Base-by-base conservation (phyloP, 352 stramenopile genomes). In the Phytopythium chamaehyphon region DNA sequence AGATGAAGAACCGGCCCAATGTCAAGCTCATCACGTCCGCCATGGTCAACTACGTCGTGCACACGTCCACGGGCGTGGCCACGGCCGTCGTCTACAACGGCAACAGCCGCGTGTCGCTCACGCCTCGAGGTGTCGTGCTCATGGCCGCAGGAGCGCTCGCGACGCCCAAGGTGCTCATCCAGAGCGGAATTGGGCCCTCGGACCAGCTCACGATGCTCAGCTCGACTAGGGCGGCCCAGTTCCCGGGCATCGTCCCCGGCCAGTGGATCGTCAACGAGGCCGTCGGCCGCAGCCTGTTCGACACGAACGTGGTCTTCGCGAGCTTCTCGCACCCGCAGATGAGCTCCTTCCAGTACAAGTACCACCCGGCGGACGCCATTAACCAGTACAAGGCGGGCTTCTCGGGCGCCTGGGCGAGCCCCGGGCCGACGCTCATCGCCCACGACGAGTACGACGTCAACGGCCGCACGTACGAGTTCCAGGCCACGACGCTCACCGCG, bases 101-200 rank as follows among this genome's bases (percentile, higher is more conserved):
- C 38, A 61, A 61, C 37, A 55, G 43, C 11, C 57, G 66, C 22
- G 76, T 72, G 15, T n/a, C 59, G 15, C 59, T 88, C 8, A 71
- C 63, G 2, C 38, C 47, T 1, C 69, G 73, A 9, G 76, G 71
- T 15, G 75, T 83, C 26, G 71, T 96, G 35, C 73, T 96, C 44
- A 73, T 96, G 61, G 71, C 62, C 42, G 74, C 76, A 1, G 85
- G 85, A 12, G 73, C 82, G 0, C 46, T 90, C 18, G 59, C 71
- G 44, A 89, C 85, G 9, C 86, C 88, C 15, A 89, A 95, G 59
- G 65, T 96, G 18, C 69, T 96, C 3, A 81, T 93, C 43, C 69
- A 87, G 43, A 86, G 64, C 55, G 86, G 83, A 31, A 81, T 96
- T 39, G 86, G 84, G n/a, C 76, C 77, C 16, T 33, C 48, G 15